phyloP scores from a whole-genome alignment of 2,329 filamentous ascomycete genomes.

The Chaetomiaceae sp. region DNA sequence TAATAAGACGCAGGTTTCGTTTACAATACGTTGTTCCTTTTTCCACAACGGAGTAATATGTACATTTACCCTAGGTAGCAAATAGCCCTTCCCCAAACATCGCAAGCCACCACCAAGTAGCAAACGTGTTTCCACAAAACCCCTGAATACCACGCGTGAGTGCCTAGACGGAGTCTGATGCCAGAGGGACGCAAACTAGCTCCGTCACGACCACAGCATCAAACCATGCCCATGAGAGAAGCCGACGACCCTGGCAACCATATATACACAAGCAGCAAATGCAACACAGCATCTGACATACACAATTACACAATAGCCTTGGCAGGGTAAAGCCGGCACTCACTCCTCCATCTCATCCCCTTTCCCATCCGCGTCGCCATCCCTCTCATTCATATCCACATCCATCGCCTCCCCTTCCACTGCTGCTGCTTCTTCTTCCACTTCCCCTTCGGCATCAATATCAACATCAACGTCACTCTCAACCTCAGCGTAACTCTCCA shows the following conservation, averaged over 20 bases:
- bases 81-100: background rate
- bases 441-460: constrained; percentile 7
- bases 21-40: no score
- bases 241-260: background rate
- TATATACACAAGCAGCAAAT: constrained; percentile 38
- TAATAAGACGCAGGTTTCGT: no score
- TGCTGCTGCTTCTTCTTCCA: background rate
- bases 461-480: constrained; percentile 29
- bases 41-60: no score
- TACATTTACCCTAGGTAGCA: background rate
- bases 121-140: background rate
- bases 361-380: constrained; percentile 4
- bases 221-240: no score
- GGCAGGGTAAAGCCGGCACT: background rate
- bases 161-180: background rate
- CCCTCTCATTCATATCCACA: background rate
- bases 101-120: background rate
- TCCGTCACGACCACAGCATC: no score
- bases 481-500: constrained; percentile 38
- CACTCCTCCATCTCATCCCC: constrained; percentile 27
- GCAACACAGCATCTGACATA: background rate
- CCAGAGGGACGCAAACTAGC: no score
- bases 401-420: background rate
- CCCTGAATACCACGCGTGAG: background rate
- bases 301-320: background rate